Base-by-base conservation (phyloP, 768 basidiomycete genomes). In the Suillus subaureus region DNA sequence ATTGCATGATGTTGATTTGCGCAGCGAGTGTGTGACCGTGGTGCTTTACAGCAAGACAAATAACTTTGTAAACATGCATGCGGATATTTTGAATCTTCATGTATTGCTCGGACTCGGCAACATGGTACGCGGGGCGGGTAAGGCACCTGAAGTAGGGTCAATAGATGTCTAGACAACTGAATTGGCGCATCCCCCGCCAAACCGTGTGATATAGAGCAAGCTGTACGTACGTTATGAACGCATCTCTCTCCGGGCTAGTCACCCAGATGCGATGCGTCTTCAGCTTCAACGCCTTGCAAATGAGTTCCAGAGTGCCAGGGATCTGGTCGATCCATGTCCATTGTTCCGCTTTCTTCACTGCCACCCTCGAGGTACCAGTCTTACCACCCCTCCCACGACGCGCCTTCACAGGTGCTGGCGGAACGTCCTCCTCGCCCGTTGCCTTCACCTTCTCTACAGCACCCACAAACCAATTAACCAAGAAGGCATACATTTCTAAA, bases 401-500 rank as follows among this genome's bases (percentile, higher is more conserved):
- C 9, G 81, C 72, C 67, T 86, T 88, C 1, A 83, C 74, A 28
- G 79, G 79, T 1, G 84, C 81, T 7, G 73, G 78, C 3, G 81
- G 75, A 15, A 83, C 82, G 23, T 79, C 82, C 2, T 83, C 81
- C 15, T 84, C 84, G 6, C 80, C 81, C 15, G 81, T 73, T 7
- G 79, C 79, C 52, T 90, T 91, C 65, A 90, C 86, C 69, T 90
- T 91, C 77, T 97, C 95, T 1, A 89, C 91, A 0, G 89, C 89
- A 13, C 81, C 78, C 18, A 93, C 91, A 73, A 96, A 96, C 96
- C 96, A 98, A 66, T 89, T 84, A n/a, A 97, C 78, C 31, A 98
- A 80, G 74, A 99, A 98, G 8, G 91, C 92, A 75, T 94, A 98
- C 83, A 92, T 89, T 75, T 99, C 97, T 66, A 99, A 82, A 0